Conservation (phyloP, 2,329 filamentous ascomycete genomes). For the Chaetothyriales sp. region DNA sequence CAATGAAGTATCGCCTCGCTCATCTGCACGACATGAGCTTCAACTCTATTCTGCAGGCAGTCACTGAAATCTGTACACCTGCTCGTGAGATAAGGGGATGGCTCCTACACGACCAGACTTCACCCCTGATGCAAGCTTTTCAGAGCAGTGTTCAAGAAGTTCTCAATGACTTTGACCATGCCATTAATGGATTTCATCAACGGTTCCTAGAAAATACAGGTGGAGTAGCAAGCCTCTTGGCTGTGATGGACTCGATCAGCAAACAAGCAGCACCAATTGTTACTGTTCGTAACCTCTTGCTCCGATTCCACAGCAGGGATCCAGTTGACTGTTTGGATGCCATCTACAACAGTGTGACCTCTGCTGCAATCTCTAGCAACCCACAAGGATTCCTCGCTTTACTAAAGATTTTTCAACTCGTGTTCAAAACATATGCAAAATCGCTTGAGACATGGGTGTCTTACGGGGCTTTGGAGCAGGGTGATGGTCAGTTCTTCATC, state of each 20-base stretch:
- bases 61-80: slow-evolving; percentile 3
- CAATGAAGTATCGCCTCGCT: slow-evolving; percentile 7
- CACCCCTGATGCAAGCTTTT: slow-evolving; percentile 9
- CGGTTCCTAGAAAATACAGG: background rate
- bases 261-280: background rate
- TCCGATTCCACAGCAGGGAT: background rate
- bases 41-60: slow-evolving; percentile 10
- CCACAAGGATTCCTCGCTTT: slow-evolving; percentile 1
- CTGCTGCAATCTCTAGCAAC: background rate
- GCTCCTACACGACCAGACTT: slow-evolving; percentile 4
- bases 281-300: background rate
- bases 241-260: slow-evolving; percentile 4
- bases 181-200: slow-evolving; percentile 5
- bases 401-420: slow-evolving; percentile 8
- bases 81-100: slow-evolving; percentile 6
- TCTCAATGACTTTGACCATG: slow-evolving; percentile 3
- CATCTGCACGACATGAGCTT: slow-evolving; percentile 7
- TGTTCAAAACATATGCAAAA: slow-evolving; percentile 6
- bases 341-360: background rate
- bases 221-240: slow-evolving; percentile 8
- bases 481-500: slow-evolving; percentile 6
- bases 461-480: slow-evolving; percentile 3
- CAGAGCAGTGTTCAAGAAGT: slow-evolving; percentile 4
- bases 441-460: slow-evolving; percentile 10
- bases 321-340: background rate